Conservation (phyloP, 768 basidiomycete species). For the Clavulina sp. region DNA sequence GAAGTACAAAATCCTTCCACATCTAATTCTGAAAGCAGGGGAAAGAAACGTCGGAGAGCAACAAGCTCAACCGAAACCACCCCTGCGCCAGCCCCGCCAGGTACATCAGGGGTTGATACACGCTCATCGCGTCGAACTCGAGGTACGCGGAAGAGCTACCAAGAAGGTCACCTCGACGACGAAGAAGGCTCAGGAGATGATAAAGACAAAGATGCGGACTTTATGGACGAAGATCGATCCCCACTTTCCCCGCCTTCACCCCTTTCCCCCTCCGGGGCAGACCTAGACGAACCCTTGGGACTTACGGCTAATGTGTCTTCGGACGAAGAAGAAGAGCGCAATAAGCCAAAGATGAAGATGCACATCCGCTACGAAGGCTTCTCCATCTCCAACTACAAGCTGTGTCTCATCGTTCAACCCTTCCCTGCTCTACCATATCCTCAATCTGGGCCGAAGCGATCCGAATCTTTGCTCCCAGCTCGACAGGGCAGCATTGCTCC, state of each 20-base stretch:
- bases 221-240: conserved; percentile 1
- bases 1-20: conserved; percentile 13
- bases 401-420: conserved; percentile 73
- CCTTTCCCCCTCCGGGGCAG: conserved; percentile 5
- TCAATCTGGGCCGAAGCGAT: not conserved
- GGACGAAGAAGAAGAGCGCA: conserved; percentile 47
- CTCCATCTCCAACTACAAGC: conserved; percentile 48
- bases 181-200: not conserved
- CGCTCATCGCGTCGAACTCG: conserved; percentile 21
- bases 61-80: too few species aligned
- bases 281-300: conserved; percentile 27
- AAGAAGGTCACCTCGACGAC: conserved; percentile 7
- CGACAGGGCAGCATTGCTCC: not conserved
- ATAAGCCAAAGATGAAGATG: conserved; percentile 53
- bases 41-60: conserved; percentile 17
- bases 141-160: not conserved
- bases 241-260: conserved; percentile 14
- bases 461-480: not conserved
- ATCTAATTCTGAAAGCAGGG: not conserved
- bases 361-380: conserved; percentile 55
- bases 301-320: too few species aligned
- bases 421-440: conserved; percentile 27
- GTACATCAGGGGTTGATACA: too few species aligned
- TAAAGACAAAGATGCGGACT: not conserved
- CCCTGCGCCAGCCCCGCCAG: too few species aligned